A percentile compares a stretch with the other conserved stretches of the same genome.
Conservation (phyloP, 768 basidiomycete species). For the Podaxis sp. region DNA sequence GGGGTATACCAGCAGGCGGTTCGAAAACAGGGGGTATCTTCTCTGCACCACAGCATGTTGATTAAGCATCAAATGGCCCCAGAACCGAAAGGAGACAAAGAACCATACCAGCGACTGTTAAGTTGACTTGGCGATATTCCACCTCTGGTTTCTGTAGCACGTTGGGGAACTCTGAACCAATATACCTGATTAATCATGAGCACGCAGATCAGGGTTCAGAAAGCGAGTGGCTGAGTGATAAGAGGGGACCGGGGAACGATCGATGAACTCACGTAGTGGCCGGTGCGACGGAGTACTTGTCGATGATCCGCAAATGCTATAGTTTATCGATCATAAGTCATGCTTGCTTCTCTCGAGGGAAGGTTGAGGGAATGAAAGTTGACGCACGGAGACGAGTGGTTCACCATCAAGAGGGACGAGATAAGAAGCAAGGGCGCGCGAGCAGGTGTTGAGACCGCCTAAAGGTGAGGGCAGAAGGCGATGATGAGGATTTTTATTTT, state of each 20-base stretch:
- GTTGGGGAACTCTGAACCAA: conserved; percentile 73
- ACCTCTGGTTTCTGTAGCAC: conserved; percentile 67
- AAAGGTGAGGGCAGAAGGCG: conserved; percentile 12
- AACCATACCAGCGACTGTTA: conserved; percentile 66
- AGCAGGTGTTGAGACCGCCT: conserved; percentile 84
- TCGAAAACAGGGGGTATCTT: conserved; percentile 70
- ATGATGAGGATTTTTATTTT: conserved; percentile 3
- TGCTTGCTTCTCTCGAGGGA: not conserved
- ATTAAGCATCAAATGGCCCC: conserved; percentile 15
- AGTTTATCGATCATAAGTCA: conserved; percentile 8
- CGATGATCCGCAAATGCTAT: conserved; percentile 28
- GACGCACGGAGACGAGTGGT: conserved; percentile 68
- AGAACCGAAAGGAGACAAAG: conserved; percentile 13
- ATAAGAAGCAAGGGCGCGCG: conserved; percentile 65
- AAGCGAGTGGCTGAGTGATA: not conserved
- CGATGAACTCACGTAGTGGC: conserved; percentile 30
- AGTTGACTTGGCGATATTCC: conserved; percentile 81
- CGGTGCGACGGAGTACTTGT: conserved; percentile 34
- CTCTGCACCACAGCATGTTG: conserved; percentile 37
- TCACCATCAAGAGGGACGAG: conserved; percentile 71
- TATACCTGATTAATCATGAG: conserved; percentile 51
- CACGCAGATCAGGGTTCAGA: conserved; percentile 1
- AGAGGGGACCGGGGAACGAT: not conserved
- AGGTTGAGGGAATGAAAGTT: not conserved
- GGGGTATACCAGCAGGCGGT: conserved; percentile 64